Percentiles rank a stretch among this genome's conserved stretches.
Conservation (phyloP, 495 filamentous ascomycete species). For the Penicillium bovifimosum region DNA sequence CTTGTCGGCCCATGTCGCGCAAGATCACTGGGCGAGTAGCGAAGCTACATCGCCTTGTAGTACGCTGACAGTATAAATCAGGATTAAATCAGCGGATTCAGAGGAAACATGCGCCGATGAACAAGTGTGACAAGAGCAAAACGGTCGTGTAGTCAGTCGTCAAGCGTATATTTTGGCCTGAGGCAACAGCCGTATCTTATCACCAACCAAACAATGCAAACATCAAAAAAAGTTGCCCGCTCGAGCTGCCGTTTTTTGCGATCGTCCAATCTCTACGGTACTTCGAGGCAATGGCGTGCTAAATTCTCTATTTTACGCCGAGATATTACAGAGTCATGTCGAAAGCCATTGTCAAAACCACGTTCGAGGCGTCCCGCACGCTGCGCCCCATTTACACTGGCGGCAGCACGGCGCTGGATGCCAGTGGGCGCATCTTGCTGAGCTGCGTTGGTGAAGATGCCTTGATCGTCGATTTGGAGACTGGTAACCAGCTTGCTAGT, state of each 20-base stretch:
- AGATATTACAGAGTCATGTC: conserved; percentile 35
- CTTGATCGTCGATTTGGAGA: conserved; percentile 77
- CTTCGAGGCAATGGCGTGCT: conserved; percentile 12
- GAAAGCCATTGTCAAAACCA: conserved; percentile 60
- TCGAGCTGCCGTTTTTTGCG: conserved; percentile 21
- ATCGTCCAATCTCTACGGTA: conserved; percentile 10
- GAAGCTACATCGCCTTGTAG: conserved; percentile 3
- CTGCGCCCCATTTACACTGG: conserved; percentile 94
- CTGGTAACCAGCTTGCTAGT: conserved; percentile 72
- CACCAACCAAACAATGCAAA: conserved; percentile 37
- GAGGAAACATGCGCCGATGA: background rate
- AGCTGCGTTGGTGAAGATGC: conserved; percentile 86
- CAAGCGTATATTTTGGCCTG: conserved; percentile 15
- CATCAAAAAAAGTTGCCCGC: conserved; percentile 38
- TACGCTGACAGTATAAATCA: background rate
- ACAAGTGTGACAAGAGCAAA: background rate
- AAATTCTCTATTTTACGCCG: conserved; percentile 13
- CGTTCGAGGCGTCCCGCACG: conserved; percentile 73
- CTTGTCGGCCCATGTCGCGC: conserved; percentile 44
- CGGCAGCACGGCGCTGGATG: conserved; percentile 77
- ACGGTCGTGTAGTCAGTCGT: background rate
- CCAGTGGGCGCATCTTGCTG: conserved; percentile 74
- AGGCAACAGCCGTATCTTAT: conserved; percentile 30
- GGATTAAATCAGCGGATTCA: background rate
- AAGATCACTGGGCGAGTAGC: background rate